Conservation (phyloP, 805 yeast genomes). For the Jamesozyma jinghongensis region DNA sequence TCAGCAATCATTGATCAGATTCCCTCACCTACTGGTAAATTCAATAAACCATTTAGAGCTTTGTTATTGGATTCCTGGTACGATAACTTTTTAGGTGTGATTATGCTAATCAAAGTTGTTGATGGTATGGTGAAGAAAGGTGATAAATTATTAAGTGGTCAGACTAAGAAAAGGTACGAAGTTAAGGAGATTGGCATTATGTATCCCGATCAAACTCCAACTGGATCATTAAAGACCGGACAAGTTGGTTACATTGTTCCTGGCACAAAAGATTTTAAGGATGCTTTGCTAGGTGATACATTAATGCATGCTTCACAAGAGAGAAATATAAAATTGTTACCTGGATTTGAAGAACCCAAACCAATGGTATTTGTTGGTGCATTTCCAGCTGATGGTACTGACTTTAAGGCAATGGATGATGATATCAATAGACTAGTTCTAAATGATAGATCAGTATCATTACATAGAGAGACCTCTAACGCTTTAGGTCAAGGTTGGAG, state of each 20-base stretch:
- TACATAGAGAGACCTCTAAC: conserved; percentile 83
- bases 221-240: conserved; percentile 65
- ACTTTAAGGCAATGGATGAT: conserved; percentile 82
- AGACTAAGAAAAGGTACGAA: conserved; percentile 68
- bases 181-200: conserved; percentile 89
- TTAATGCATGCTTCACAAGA: conserved; percentile 51
- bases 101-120: conserved; percentile 70
- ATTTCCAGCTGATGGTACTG: conserved; percentile 90
- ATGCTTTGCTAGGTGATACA: conserved; percentile 90
- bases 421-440: conserved; percentile 79
- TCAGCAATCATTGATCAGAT: conserved; percentile 76
- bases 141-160: conserved; percentile 66
- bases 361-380: conserved; percentile 99
- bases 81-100: conserved; percentile 86
- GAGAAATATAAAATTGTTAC: conserved; percentile 61
- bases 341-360: conserved; percentile 93
- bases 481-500: conserved; percentile 98
- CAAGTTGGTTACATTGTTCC: conserved; percentile 94
- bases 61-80: conserved; percentile 94
- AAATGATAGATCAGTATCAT: conserved; percentile 84
- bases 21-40: conserved; percentile 65
- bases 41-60: conserved; percentile 48
- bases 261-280: conserved; percentile 81
- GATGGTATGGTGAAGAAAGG: conserved; percentile 77
- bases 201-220: conserved; percentile 78